Percentiles rank a stretch among this genome's conserved stretches.
These are phyloP conservation scores for Cladosporium halotolerans DNA, from an alignment of 2,329 filamentous ascomycete genomes.

Conservation along the genomic window DNA sequence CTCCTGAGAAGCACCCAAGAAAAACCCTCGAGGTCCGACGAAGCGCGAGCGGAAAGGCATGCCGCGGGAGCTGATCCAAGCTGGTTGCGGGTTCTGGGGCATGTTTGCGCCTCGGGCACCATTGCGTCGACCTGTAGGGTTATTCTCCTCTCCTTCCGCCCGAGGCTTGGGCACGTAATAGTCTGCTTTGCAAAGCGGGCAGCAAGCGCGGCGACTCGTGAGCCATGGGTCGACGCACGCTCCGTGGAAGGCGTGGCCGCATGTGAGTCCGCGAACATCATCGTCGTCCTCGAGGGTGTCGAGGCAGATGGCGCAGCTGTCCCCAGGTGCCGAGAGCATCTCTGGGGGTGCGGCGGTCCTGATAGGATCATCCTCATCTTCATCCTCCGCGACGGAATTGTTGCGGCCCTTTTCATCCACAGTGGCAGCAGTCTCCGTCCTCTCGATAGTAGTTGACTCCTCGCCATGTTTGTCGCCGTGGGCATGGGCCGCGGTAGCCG, in stretches of 20 bases:
- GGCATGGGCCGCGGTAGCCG: constrained; percentile 8
- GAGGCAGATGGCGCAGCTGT: constrained; percentile 94
- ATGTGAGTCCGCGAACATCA: constrained; percentile 86
- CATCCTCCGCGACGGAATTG: constrained; percentile 47
- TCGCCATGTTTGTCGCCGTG: constrained; percentile 21
- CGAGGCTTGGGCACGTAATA: constrained; percentile 94
- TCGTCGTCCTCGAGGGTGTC: constrained; percentile 92
- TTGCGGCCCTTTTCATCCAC: constrained; percentile 46
- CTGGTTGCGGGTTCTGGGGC: constrained; percentile 23
- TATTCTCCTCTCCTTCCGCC: constrained; percentile 46
- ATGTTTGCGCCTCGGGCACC: constrained; percentile 12
- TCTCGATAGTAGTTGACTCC: constrained; percentile 27
- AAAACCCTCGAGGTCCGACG: constrained; percentile 22
- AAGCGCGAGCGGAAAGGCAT: constrained; percentile 23
- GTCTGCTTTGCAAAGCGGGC: constrained; percentile 94
- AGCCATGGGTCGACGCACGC: constrained; percentile 95
- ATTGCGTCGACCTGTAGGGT: constrained; percentile 6
- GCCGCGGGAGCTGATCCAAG: constrained; percentile 24
- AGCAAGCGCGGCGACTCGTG: constrained; percentile 88
- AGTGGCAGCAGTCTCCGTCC: constrained; percentile 30
- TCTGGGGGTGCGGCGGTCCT: constrained; percentile 76
- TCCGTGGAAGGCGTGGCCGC: constrained; percentile 97
- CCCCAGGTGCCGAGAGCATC: constrained; percentile 72
- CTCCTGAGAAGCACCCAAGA: constrained; percentile 15
- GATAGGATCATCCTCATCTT: constrained; percentile 74